Conservation (phyloP, 768 basidiomycete genomes). For the Fistulinella prunicolor region DNA sequence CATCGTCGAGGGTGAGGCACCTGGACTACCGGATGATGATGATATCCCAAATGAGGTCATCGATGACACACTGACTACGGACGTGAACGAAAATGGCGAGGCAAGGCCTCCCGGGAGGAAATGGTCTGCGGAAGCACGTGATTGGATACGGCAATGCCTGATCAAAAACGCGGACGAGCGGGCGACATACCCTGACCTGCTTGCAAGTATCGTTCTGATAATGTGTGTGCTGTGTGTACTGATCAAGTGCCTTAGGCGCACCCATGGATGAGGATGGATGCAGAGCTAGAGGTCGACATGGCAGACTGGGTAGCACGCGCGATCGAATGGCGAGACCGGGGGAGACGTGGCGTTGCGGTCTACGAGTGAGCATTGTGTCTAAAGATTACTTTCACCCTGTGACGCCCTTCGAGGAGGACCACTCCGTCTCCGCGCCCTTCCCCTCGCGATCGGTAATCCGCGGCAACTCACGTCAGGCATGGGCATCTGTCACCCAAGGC, state of each 20-base stretch:
- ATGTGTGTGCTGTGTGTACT: background rate
- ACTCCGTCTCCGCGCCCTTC: slow-evolving; percentile 21
- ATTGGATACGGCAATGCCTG: slow-evolving; percentile 82
- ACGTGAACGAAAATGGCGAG: slow-evolving; percentile 14
- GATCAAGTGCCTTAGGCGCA: slow-evolving; percentile 49
- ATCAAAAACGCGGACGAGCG: slow-evolving; percentile 75
- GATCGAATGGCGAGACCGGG: slow-evolving; percentile 35
- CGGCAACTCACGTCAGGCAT: slow-evolving; percentile 1
- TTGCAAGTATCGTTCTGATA: slow-evolving; percentile 44
- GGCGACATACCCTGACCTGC: slow-evolving; percentile 79
- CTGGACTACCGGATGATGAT: slow-evolving; percentile 69
- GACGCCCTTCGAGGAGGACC: slow-evolving; percentile 15
- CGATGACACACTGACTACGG: slow-evolving; percentile 6
- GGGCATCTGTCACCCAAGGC: background rate
- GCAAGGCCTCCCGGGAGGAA: slow-evolving; percentile 14
- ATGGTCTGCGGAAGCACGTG: slow-evolving; percentile 53
- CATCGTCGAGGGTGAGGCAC: slow-evolving; percentile 93
- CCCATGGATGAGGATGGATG: slow-evolving; percentile 70
- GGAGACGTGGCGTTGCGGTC: slow-evolving; percentile 16
- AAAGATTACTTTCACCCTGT: slow-evolving; percentile 4
- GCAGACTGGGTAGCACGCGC: slow-evolving; percentile 71
- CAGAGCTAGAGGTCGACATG: slow-evolving; percentile 73
- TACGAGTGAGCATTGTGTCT: slow-evolving; percentile 23
- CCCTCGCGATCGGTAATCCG: slow-evolving; percentile 22
- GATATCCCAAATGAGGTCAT: slow-evolving; percentile 12